Percentiles rank a stretch among this genome's conserved stretches.
Evolutionary conservation across 2,329 filamentous ascomycete genomes (phyloP).

Genomic region (Pestalotiopsis sp.): DNA sequence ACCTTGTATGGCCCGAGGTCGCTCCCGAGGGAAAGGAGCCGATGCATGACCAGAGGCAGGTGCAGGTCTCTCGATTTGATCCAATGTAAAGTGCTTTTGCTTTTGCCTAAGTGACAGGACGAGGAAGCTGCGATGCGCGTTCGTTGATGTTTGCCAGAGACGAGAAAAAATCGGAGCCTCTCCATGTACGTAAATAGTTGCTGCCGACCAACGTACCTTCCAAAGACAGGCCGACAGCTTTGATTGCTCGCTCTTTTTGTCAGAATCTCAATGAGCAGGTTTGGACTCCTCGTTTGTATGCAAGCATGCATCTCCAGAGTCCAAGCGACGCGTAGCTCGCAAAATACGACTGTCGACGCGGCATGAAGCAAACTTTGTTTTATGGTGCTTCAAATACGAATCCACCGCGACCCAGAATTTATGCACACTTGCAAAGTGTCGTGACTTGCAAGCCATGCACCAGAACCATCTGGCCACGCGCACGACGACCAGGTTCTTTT

Average conservation of each 20-base stretch:
- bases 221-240: too few species aligned
- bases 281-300: neutral
- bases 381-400: neutral
- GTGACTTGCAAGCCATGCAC: neutral
- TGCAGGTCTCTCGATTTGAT: neutral
- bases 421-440: neutral
- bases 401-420: neutral
- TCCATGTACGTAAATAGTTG: neutral
- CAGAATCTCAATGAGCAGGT: too few species aligned
- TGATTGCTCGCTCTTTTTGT: too few species aligned
- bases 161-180: neutral
- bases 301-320: neutral
- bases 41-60: too few species aligned
- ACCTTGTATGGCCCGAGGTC: neutral
- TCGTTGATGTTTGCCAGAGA: neutral
- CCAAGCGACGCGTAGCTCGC: neutral
- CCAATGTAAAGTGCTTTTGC: neutral
- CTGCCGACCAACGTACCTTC: too few species aligned
- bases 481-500: neutral
- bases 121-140: neutral
- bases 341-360: neutral
- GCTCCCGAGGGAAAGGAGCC: too few species aligned
- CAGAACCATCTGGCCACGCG: neutral
- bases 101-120: neutral
- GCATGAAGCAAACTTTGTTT: neutral